Conservation (phyloP, 106 monocot genomes). For the Allium fistulosum region DNA sequence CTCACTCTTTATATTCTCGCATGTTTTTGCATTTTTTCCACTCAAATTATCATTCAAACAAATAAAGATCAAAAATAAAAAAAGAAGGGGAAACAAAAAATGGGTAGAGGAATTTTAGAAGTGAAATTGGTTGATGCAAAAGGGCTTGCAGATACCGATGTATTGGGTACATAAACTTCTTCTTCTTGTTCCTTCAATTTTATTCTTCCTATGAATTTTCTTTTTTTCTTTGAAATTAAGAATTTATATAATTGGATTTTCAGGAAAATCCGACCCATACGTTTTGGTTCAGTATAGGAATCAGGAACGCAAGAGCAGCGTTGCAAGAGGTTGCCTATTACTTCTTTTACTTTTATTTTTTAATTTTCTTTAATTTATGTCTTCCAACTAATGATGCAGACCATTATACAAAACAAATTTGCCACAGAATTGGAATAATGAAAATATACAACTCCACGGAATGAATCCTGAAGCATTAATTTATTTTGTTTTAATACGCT, state of each 20-base stretch:
- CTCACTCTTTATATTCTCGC: too few relatives aligned
- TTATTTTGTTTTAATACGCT: too few relatives aligned
- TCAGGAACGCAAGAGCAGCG: constrained; percentile 59
- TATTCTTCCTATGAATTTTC: neutral
- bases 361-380: neutral
- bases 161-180: neutral
- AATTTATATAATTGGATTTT: constrained; percentile 24
- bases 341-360: neutral
- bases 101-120: constrained; percentile 52
- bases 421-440: too few relatives aligned
- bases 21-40: too few relatives aligned
- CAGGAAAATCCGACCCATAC: constrained; percentile 73
- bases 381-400: too few relatives aligned
- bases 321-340: constrained; percentile 39
- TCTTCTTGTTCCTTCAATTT: neutral
- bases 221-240: neutral
- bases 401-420: too few relatives aligned
- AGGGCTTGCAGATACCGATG: constrained; percentile 42
- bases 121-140: constrained; percentile 59
- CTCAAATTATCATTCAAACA: too few relatives aligned
- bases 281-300: constrained; percentile 55
- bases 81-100: constrained; percentile 16
- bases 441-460: too few relatives aligned
- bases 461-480: too few relatives aligned
- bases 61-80: neutral